Percentiles rank a stretch among this genome's conserved stretches.
phyloP scores from a whole-genome alignment of 1,139 yeast genomes.

The Saccharomycopsis crataegensis region DNA sequence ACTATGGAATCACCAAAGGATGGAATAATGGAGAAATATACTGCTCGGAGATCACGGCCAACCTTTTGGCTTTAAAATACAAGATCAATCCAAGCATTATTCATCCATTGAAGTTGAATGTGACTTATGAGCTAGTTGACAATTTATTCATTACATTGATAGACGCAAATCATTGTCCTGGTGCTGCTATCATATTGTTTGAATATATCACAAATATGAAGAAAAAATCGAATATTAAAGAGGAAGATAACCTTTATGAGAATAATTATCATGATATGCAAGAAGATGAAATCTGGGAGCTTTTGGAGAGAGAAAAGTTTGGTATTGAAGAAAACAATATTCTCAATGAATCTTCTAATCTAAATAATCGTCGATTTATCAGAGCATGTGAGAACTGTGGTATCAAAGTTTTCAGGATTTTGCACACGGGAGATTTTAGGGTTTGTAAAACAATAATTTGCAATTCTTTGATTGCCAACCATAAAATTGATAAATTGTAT shows the following conservation, averaged over 20 bases:
- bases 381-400: slow-evolving; percentile 16
- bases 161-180: slow-evolving; percentile 96
- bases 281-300: too few relatives aligned
- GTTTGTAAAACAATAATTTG: slow-evolving; percentile 44
- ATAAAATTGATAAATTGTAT: slow-evolving; percentile 51
- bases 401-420: slow-evolving; percentile 28
- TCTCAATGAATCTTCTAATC: not conserved
- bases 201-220: slow-evolving; percentile 33
- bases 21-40: slow-evolving; percentile 70
- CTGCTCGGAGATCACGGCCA: slow-evolving; percentile 64
- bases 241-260: not conserved
- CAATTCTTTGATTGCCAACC: slow-evolving; percentile 30
- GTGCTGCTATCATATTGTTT: slow-evolving; percentile 75
- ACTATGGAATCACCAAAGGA: slow-evolving; percentile 70
- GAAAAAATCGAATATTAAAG: too few relatives aligned
- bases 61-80: slow-evolving; percentile 46
- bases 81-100: slow-evolving; percentile 49
- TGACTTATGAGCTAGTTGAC: slow-evolving; percentile 31
- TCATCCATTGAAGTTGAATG: slow-evolving; percentile 39
- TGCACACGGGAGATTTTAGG: slow-evolving; percentile 94
- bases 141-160: slow-evolving; percentile 53
- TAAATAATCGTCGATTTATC: slow-evolving; percentile 13
- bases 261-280: not conserved
- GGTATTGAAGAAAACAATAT: not conserved
- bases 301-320: not conserved